Evolutionary conservation across 345 rosid genomes (phyloP).

Genomic region (Fremontodendron californicum): DNA sequence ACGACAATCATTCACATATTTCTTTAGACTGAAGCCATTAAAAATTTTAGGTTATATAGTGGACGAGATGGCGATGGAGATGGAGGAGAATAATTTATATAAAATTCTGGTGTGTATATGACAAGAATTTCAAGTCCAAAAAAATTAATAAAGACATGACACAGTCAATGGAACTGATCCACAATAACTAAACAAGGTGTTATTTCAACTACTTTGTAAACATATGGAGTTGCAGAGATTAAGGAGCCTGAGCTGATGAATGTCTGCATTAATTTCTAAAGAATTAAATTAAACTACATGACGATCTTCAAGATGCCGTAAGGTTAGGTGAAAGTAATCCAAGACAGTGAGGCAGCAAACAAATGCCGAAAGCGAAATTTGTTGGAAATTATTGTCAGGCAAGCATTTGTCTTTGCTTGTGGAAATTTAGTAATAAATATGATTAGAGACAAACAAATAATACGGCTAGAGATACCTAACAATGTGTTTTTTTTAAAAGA

Average conservation of each 20-base stretch:
- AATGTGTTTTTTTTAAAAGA: not conserved
- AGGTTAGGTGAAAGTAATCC: not conserved
- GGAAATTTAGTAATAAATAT: not conserved
- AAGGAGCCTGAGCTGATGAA: no score
- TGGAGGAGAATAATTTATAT: not conserved
- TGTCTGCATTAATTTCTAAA: no score
- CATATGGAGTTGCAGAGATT: no score
- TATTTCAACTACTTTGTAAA: no score
- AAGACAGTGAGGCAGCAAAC: not conserved
- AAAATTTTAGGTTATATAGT: not conserved
- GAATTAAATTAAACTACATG: no score
- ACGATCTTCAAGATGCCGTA: no score
- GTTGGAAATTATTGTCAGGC: not conserved
- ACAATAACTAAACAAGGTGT: no score
- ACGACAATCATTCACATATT: not conserved
- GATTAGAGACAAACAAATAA: not conserved
- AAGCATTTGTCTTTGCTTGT: not conserved
- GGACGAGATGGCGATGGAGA: not conserved
- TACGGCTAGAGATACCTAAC: not conserved
- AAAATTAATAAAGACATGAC: not conserved
- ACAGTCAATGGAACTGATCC: not conserved
- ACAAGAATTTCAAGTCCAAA: not conserved
- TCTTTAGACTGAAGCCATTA: not conserved
- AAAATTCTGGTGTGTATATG: not conserved
- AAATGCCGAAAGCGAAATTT: not conserved